Conservation (phyloP, 352 stramenopile genomes). For the Phytophthora pini region DNA sequence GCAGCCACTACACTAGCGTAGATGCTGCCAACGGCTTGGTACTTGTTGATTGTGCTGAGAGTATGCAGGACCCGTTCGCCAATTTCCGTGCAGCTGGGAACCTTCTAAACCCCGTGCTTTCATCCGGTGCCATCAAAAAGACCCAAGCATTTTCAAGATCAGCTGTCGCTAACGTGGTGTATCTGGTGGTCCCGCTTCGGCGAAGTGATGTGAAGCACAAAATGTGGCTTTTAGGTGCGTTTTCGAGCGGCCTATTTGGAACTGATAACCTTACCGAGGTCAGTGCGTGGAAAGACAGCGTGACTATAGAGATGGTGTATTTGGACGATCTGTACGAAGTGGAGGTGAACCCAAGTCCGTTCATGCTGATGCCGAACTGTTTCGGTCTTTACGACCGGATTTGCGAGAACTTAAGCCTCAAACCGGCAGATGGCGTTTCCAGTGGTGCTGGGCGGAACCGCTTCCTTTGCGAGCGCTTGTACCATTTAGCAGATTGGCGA, state of each 20-base stretch:
- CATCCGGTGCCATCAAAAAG: conserved; percentile 54
- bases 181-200: conserved; percentile 72
- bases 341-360: conserved; percentile 64
- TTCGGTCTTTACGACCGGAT: conserved; percentile 78
- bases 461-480: conserved; percentile 69
- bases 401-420: conserved; percentile 63
- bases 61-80: conserved; percentile 61
- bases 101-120: conserved; percentile 59
- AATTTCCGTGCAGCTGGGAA: conserved; percentile 69
- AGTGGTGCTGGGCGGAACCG: conserved; percentile 27
- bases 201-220: conserved; percentile 76
- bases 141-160: conserved; percentile 71
- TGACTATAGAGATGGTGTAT: conserved; percentile 75
- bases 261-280: conserved; percentile 28
- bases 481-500: conserved; percentile 60
- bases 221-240: conserved; percentile 71
- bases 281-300: conserved; percentile 51
- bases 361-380: conserved; percentile 59
- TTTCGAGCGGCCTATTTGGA: conserved; percentile 66
- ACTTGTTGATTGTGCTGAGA: conserved; percentile 62
- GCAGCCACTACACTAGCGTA: conserved; percentile 51
- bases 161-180: conserved; percentile 71
- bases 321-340: conserved; percentile 79
- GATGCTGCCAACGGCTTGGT: conserved; percentile 61
- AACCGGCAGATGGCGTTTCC: conserved; percentile 36